phyloP scores from a whole-genome alignment of 179 eudicot genomes.

The Corrigiola litoralis region DNA sequence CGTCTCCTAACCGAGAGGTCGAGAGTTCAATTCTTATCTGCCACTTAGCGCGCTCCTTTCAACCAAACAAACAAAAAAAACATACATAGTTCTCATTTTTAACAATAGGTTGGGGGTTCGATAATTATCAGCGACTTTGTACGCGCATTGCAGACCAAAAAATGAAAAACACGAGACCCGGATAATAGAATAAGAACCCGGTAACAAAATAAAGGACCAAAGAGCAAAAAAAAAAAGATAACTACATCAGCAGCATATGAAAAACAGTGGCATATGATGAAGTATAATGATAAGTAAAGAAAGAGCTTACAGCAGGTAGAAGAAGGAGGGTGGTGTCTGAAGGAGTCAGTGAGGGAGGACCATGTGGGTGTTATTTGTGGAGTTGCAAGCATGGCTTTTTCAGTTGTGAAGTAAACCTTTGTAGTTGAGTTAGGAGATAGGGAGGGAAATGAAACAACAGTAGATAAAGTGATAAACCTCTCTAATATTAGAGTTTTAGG shows the following conservation, averaged over 20 bases:
- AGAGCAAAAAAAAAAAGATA: not conserved
- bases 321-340: not conserved
- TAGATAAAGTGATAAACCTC: no score
- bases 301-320: not conserved
- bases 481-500: no score
- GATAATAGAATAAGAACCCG: no score
- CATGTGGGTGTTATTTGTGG: constrained; percentile 3
- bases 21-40: no score
- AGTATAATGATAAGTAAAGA: not conserved
- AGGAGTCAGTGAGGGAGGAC: not conserved
- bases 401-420: not conserved
- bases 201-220: not conserved
- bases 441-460: not conserved
- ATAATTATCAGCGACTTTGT: no score
- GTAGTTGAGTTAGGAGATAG: not conserved
- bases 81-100: no score
- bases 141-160: no score
- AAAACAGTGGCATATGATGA: not conserved
- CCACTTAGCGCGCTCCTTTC: no score
- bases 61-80: no score
- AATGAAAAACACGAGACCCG: no score
- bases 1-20: no score
- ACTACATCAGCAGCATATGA: not conserved
- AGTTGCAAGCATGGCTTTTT: not conserved
- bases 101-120: no score